Conservation (phyloP, 208 protist genomes). For the Crithidia thermophila region DNA sequence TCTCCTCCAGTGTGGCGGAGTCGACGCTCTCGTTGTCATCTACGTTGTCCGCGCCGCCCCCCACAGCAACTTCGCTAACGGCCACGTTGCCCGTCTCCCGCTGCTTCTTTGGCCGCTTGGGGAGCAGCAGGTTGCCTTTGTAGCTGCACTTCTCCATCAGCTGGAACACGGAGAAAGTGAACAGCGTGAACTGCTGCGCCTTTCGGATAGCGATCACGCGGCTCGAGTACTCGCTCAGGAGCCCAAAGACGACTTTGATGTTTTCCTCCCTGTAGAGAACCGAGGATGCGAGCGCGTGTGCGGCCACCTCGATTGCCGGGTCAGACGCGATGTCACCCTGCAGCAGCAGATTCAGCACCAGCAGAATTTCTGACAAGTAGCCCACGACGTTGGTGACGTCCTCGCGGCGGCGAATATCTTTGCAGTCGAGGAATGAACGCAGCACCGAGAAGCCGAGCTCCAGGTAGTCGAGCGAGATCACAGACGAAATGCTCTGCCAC, state of each 20-base stretch:
- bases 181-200: conserved; percentile 55
- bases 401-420: conserved; percentile 61
- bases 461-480: conserved; percentile 79
- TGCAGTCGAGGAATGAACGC: conserved; percentile 62
- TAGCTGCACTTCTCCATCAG: conserved; percentile 90
- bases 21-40: conserved; percentile 45
- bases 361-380: conserved; percentile 80
- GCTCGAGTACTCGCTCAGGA: conserved; percentile 50
- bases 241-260: conserved; percentile 73
- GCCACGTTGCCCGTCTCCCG: conserved; percentile 7
- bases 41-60: conserved; percentile 16
- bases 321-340: conserved; percentile 76
- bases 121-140: conserved; percentile 69
- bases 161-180: conserved; percentile 78
- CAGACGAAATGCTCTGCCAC: conserved; percentile 73
- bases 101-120: conserved; percentile 47
- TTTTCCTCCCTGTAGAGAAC: conserved; percentile 87
- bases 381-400: conserved; percentile 55
- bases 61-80: conserved; percentile 18
- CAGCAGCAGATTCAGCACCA: conserved; percentile 73
- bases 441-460: conserved; percentile 68
- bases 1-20: conserved; percentile 30
- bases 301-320: conserved; percentile 62
- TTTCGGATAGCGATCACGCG: conserved; percentile 42
- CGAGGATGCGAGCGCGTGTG: conserved; percentile 80